phyloP scores from a whole-genome alignment of 106 monocot genomes.

The Dioscorea dumetorum region DNA sequence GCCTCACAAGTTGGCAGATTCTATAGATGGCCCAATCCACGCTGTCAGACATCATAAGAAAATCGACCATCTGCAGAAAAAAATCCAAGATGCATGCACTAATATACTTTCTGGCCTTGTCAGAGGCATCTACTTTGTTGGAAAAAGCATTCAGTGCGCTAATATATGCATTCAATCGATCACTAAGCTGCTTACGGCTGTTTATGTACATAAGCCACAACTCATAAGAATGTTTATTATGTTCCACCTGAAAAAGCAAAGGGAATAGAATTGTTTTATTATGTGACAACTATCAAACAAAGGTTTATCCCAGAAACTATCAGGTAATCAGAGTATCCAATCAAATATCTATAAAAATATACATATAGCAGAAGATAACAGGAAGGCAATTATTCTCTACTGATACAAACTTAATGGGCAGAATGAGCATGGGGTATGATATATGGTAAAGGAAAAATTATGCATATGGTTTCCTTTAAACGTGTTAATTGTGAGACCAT shows the following conservation, averaged over 20 bases:
- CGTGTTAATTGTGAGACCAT: too few species aligned
- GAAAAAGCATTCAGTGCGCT: slow-evolving; percentile 53
- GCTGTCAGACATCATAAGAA: slow-evolving; percentile 59
- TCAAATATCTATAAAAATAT: too few species aligned
- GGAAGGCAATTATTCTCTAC: too few species aligned
- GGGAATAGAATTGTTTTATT: background rate
- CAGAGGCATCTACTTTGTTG: slow-evolving; percentile 4
- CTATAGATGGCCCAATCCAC: slow-evolving; percentile 39
- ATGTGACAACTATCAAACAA: background rate
- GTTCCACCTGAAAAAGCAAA: slow-evolving; percentile 58
- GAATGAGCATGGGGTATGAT: too few species aligned
- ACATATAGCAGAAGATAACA: too few species aligned
- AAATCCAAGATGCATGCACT: slow-evolving; percentile 79
- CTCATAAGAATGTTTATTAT: slow-evolving; percentile 73
- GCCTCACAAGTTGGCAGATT: slow-evolving; percentile 25
- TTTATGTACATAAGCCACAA: slow-evolving; percentile 94
- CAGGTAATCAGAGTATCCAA: too few species aligned
- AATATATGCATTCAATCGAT: slow-evolving; percentile 59
- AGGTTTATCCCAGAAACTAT: too few species aligned
- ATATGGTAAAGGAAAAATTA: too few species aligned
- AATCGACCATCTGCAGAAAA: slow-evolving; percentile 87
- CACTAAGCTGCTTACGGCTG: slow-evolving; percentile 49
- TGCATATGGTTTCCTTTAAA: too few species aligned
- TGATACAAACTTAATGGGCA: too few species aligned
- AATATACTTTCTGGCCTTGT: slow-evolving; percentile 25